phyloP scores from a whole-genome alignment of 352 stramenopile species.

The Phytophthora sansomeana region DNA sequence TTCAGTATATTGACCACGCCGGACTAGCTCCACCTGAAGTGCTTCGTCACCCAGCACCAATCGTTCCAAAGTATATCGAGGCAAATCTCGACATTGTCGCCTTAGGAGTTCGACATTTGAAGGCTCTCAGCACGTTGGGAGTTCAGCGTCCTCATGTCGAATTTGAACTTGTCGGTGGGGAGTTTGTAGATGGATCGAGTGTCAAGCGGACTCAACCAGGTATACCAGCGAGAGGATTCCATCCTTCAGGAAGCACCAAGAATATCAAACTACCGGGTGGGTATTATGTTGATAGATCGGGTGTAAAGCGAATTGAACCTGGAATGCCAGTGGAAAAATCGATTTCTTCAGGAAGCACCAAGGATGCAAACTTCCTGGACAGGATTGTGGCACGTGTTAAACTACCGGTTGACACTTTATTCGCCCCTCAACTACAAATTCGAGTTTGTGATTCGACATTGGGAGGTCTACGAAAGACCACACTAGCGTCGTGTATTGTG shows the following conservation, averaged over 20 bases:
- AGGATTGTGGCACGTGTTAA: slow-evolving; percentile 55
- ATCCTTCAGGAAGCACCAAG: slow-evolving; percentile 47
- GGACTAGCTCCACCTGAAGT: slow-evolving; percentile 41
- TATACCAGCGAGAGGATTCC: background rate
- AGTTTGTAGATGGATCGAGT: slow-evolving; percentile 58
- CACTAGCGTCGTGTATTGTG: slow-evolving; percentile 64
- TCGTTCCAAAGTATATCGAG: slow-evolving; percentile 61
- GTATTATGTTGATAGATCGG: slow-evolving; percentile 56
- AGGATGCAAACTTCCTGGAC: slow-evolving; percentile 81
- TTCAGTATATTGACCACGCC: slow-evolving; percentile 71
- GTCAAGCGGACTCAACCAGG: slow-evolving; percentile 53
- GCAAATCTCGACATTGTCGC: slow-evolving; percentile 73
- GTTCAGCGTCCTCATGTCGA: slow-evolving; percentile 70
- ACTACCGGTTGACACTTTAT: slow-evolving; percentile 68
- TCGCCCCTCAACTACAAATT: slow-evolving; percentile 67
- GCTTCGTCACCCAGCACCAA: slow-evolving; percentile 33
- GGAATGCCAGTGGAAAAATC: slow-evolving; percentile 17
- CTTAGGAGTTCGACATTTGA: slow-evolving; percentile 72
- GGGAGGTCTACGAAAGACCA: slow-evolving; percentile 61
- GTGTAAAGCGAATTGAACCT: slow-evolving; percentile 49
- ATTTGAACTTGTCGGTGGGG: slow-evolving; percentile 69
- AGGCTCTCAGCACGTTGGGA: slow-evolving; percentile 59
- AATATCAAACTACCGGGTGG: slow-evolving; percentile 62
- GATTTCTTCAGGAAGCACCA: slow-evolving; percentile 39
- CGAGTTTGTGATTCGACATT: slow-evolving; percentile 65